Base-by-base conservation (phyloP, 495 filamentous ascomycete species). In the Trichocladium antarcticum region DNA sequence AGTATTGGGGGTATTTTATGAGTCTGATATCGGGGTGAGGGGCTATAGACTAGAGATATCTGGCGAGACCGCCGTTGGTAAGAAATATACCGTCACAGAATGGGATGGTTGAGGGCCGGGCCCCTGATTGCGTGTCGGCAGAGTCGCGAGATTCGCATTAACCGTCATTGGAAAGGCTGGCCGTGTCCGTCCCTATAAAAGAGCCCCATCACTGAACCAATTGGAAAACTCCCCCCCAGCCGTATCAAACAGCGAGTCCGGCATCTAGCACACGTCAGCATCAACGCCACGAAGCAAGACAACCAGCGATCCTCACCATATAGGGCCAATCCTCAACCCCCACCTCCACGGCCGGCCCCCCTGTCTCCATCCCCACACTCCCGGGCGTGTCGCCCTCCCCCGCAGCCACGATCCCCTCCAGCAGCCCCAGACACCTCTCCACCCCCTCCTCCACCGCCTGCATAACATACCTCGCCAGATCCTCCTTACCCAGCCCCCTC, bases 401-500 rank as follows among this genome's bases (percentile, higher is more conserved):
- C 36, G 11, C 5, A 3, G 50, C 43, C 6, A 60, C 48, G 14
- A 59, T 54, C 21, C 62, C 56, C 41, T 68, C 69, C 7, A 80
- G 65, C 9, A 78, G 57, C 1, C 74, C 70, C 7, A 65, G n/a
- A 35, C 48, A 47, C 36, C 6, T 47, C 15, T 60, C 55, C 38
- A 55, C 58, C 3, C 49, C 47, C 15, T 70, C 60, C 41, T 74
- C 71, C 1, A 61, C 70, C 12, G 71, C 61, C 17, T 57, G 57
- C 0, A 73, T 29, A 2, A 74, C 50, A 8, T 59, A 21, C 5
- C 46, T 39, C 3, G 59, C 38, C 0, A 72, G 10, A 11, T 72
- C 60, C 0, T 69, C 56, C 16, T 62, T 64, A 1, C 39, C 34
- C 1, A 71, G 2, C 10, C 72, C 66, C 16, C 51, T 50, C 57